A percentile compares a stretch with the other conserved stretches of the same genome.
These are phyloP conservation scores for Xylaria sp. DNA, from an alignment of 2,329 filamentous ascomycete species.

Conservation along the genomic window DNA sequence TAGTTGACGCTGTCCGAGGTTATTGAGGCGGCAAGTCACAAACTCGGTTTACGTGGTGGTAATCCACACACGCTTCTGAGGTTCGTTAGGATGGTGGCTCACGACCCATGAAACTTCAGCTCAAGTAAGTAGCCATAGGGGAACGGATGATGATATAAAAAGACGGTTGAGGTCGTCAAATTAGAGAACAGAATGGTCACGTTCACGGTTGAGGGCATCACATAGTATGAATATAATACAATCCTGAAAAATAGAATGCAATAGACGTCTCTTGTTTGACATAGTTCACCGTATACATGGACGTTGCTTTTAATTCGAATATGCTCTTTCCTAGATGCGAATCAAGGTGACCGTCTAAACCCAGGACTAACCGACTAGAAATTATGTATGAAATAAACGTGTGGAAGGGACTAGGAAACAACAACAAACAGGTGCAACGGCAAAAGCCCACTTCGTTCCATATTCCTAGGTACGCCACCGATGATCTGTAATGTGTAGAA, in stretches of 20 bases:
- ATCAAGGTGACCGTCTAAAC: conserved; percentile 27
- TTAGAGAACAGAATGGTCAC: background rate
- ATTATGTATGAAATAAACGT: conserved; percentile 19
- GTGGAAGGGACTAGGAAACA: background rate
- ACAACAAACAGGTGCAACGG: background rate
- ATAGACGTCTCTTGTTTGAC: background rate
- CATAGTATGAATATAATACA: background rate
- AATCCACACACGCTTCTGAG: too few relatives aligned
- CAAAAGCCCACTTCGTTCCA: conserved; percentile 14
- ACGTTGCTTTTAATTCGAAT: conserved; percentile 7
- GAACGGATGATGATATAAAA: background rate
- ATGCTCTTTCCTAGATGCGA: conserved; percentile 28
- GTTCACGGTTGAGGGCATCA: background rate
- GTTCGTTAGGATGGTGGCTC: too few relatives aligned
- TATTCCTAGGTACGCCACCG: conserved; percentile 20
- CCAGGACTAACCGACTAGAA: conserved; percentile 18
- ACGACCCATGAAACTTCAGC: too few relatives aligned
- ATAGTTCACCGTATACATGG: background rate
- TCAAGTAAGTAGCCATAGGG: too few relatives aligned
- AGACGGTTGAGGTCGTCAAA: too few relatives aligned
- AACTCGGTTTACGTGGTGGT: too few relatives aligned
- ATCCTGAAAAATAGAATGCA: background rate
- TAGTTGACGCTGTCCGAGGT: too few relatives aligned
- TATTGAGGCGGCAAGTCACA: too few relatives aligned
- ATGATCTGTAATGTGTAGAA: conserved; percentile 19